phyloP scores from a whole-genome alignment of 2,329 filamentous ascomycete genomes.

The Leptographium wingfieldii region DNA sequence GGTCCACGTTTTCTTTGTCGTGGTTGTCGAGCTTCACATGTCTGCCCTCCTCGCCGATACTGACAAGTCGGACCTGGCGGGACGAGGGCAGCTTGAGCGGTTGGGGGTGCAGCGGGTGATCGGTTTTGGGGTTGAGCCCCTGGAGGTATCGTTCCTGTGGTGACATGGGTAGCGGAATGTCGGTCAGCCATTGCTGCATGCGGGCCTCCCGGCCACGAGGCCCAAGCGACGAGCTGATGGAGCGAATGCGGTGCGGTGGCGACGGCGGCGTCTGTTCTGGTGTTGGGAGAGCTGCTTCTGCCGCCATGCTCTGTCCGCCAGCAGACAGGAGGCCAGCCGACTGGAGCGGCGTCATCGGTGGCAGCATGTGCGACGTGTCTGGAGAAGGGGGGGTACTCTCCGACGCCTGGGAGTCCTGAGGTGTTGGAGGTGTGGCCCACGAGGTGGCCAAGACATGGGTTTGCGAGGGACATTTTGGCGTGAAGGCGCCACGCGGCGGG shows the following conservation, averaged over 20 bases:
- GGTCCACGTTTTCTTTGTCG: constrained; percentile 1
- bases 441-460: background rate
- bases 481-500: background rate
- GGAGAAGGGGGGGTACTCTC: constrained; percentile 1
- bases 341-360: background rate
- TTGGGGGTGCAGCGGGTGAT: constrained; percentile 13
- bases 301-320: background rate
- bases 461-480: background rate
- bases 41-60: background rate
- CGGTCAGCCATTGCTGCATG: constrained; percentile 12
- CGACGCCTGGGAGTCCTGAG: constrained; percentile 6
- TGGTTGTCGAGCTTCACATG: background rate
- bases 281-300: background rate
- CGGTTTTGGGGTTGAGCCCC: constrained; percentile 7
- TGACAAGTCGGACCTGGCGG: background rate
- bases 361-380: background rate
- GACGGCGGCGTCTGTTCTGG: background rate
- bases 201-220: constrained; percentile 3
- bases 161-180: constrained; percentile 10
- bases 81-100: constrained; percentile 5
- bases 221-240: background rate
- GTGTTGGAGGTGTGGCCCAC: constrained; percentile 4
- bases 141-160: constrained; percentile 12
- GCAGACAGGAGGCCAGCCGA: background rate
- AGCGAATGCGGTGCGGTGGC: background rate